These are phyloP conservation scores for Hymenoscyphus fructigenus DNA, from an alignment of 2,329 filamentous ascomycete genomes.

Conservation along the genomic window DNA sequence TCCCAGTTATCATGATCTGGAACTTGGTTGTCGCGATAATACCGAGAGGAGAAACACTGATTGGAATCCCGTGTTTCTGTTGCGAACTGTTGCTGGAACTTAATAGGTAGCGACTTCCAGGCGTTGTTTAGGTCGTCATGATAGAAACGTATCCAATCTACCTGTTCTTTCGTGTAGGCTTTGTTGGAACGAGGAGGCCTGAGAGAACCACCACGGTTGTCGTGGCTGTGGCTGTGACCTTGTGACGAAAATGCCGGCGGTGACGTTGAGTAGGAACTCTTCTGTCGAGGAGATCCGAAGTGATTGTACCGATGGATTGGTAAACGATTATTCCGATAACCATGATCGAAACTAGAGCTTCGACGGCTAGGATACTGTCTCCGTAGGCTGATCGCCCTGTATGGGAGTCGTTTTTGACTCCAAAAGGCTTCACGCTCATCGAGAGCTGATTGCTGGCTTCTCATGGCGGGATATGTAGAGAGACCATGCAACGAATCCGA, in stretches of 20 bases:
- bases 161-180: slow-evolving; percentile 16
- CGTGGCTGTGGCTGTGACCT: neutral
- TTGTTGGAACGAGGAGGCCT: slow-evolving; percentile 16
- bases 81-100: slow-evolving; percentile 11
- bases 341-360: slow-evolving; percentile 1
- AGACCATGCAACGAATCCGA: neutral
- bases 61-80: slow-evolving; percentile 11
- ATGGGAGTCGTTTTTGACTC: neutral
- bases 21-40: slow-evolving; percentile 18
- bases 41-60: slow-evolving; percentile 22
- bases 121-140: slow-evolving; percentile 15
- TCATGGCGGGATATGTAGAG: neutral
- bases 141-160: slow-evolving; percentile 17
- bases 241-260: neutral
- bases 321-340: neutral
- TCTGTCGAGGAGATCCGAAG: neutral
- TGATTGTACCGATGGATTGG: slow-evolving; percentile 5
- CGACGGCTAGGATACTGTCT: neutral
- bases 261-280: neutral
- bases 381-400: neutral
- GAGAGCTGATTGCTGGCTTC: neutral
- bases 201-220: neutral
- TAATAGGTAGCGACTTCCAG: slow-evolving; percentile 9
- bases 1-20: slow-evolving; percentile 14
- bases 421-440: neutral